Evolutionary conservation across 116 monocot species (phyloP), one percentile per base, ranked within the genome.

Genomic region (Trichopus zeylanicus): DNA sequence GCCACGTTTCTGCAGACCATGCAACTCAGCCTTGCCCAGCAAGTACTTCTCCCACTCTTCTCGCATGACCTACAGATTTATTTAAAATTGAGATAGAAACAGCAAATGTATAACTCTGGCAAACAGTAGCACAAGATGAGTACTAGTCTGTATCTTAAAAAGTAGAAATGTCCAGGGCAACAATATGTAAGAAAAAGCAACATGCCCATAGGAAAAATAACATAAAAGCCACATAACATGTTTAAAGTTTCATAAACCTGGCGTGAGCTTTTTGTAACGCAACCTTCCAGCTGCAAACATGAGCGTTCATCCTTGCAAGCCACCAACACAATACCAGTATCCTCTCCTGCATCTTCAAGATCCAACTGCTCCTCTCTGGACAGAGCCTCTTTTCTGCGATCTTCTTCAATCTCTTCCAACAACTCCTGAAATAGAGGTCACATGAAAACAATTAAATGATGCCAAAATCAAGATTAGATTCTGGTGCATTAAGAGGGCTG

Each of bases 21-120:
- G 78, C 60, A 85, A 57, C 61, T 98, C 88, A 39, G 58, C 79
- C 75, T 91, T 98, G 37, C 85, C 83, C 42, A 91, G 60, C 69
- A 98, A 80, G 61, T 98, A 98, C 20, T 91, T 98, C 64, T 83
- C 82, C 98, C 98, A 98, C 68, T 91, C 92, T 65, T 70, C 82
- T 53, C 65, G 71, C 80, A 91, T 85, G 52, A 91, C 88, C 98
- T 91, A 73, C 11, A 63, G 34, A 38, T 54, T 34, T 55, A 26
- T 60, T 22, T 12, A 51, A 66, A 27, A 42, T 18, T 19, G 21
- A 48, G 24, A 39, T 29, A 28, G 29, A 38, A 26, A n/a, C n/a
- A 42, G 8, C n/a, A 13, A 42, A 42, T 42, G 42, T 42, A 42
- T 16, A 42, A 42, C 4, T 13, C 7, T 42, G 42, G 3, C n/a